Evolutionary conservation across 306 rosid genomes (phyloP), one percentile per base, ranked within the genome.

Genomic region (Cucumis hystrix): DNA sequence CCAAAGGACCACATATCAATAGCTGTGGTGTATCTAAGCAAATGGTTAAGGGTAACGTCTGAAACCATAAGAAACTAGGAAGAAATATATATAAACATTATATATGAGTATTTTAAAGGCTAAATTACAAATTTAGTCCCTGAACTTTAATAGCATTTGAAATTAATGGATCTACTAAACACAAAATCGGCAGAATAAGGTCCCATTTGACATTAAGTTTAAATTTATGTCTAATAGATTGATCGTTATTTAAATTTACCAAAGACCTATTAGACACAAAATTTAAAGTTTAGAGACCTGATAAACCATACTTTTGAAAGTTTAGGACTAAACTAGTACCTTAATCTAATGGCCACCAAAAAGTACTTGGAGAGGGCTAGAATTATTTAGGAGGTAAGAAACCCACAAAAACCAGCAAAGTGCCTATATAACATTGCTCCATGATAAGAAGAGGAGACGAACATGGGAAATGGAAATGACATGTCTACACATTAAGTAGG

Each of bases 1-100:
- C 99, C 99, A 85, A 96, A 96, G 86, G 99, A 96, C 99, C 99
- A 96, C 99, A 96, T 96, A 85, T 96, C 99, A 63, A 96, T 96
- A 65, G 96, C 96, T n/a, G 99, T 91, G 45, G 93, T 86, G 85
- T 96, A 96, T 86, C 99, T 96, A 77, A 58, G 59, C 25, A 80
- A 54, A 58, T 52, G 79, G 87, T 88, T 83, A 91, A 87, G 97
- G 84, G 78, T 83, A 55, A 79, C 76, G 28, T 21, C 60, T 66
- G 55, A 13, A 39, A 80, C 16, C 17, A 12, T 72, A 45, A 43
- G 73, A 65, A 25, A 57, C 57, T 80, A 73, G 23, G 73, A 77
- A 40, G 30, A 37, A 37, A 28, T 37, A 64, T 21, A 25, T 15
- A 30, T 14, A 13, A 25, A 52, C 20, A 52, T 52, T 33, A 33